These are phyloP conservation scores for Meripilus lineatus DNA, from an alignment of 1,284 basidiomycete genomes.

Conservation along the genomic window DNA sequence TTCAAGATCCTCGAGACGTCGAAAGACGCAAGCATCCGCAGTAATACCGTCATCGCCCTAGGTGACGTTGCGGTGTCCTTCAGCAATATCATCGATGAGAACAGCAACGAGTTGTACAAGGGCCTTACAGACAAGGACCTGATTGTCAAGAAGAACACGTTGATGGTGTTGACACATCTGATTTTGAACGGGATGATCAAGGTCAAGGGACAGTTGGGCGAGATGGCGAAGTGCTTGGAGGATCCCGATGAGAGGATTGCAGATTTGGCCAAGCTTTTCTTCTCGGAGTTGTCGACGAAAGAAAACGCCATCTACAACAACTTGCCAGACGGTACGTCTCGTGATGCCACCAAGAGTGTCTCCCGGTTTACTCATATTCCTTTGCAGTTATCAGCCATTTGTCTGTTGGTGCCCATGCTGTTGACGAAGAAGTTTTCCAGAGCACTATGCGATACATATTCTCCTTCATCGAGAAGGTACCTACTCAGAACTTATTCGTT, in stretches of 20 bases:
- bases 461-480: constrained; percentile 92
- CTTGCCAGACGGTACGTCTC: constrained; percentile 74
- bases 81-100: constrained; percentile 95
- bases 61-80: constrained; percentile 98
- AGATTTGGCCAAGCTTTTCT: constrained; percentile 96
- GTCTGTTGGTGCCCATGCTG: constrained; percentile 89
- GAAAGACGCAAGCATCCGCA: constrained; percentile 83
- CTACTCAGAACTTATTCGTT: constrained; percentile 11
- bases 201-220: constrained; percentile 97
- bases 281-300: constrained; percentile 94
- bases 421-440: constrained; percentile 90
- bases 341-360: constrained; percentile 6
- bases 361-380: constrained; percentile 3
- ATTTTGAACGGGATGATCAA: constrained; percentile 99
- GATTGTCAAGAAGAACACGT: constrained; percentile 97
- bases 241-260: constrained; percentile 88
- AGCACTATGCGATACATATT: constrained; percentile 96
- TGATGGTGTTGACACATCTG: constrained; percentile 97
- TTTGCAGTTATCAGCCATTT: constrained; percentile 85
- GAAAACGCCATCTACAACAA: constrained; percentile 99
- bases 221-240: constrained; percentile 99
- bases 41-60: constrained; percentile 95
- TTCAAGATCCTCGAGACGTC: constrained; percentile 94
- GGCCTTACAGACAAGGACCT: constrained; percentile 85
- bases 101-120: constrained; percentile 92